Evolutionary conservation across 495 filamentous ascomycete genomes (phyloP), one percentile per base, ranked within the genome.

Genomic region (Podospora tetraspora): DNA sequence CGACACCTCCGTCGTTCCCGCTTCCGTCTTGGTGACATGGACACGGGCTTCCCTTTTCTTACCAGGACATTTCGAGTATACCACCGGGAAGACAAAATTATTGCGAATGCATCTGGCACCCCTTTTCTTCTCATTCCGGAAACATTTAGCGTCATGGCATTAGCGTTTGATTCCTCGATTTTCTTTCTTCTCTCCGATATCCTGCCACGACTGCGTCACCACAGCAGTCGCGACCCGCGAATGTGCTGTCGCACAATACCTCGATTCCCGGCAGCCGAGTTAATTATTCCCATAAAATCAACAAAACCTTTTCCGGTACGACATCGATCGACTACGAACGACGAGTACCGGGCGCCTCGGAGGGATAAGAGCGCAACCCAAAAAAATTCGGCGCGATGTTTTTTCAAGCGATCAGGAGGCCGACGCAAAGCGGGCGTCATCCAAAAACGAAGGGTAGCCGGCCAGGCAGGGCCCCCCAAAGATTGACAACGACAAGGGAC

Each of bases 131-230:
- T 72, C 60, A 63, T 68, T 66, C 69, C 69, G 69, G 75, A 70
- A 72, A 74, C 69, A 77, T 78, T 72, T 76, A 77, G 76, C 75
- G 75, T 69, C 76, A 75, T 78, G 75, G 75, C 75, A 77, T 77
- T 69, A 78, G 76, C 76, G 76, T 76, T 75, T 72, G 75, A 70
- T 75, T 77, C 69, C 72, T 69, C 71, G 75, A 71, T 69, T 72
- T 72, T 73, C 69, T 32, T 71, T 66, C 61, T 63, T 71, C 69
- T 71, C 69, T 69, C 64, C 65, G 71, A 63, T 69, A 66, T 69
- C 62, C 71, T 70, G 71, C 68, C 67, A 70, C 60, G 66, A 66
- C 56, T 66, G 67, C 66, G 59, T 59, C 58, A 66, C 29, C 32
- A 59, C 67, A 59, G 69, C 72, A 60, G 59, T 66, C 62, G 32